phyloP scores from a whole-genome alignment of 352 stramenopile genomes.

The Chrysophaeum taylorii region DNA sequence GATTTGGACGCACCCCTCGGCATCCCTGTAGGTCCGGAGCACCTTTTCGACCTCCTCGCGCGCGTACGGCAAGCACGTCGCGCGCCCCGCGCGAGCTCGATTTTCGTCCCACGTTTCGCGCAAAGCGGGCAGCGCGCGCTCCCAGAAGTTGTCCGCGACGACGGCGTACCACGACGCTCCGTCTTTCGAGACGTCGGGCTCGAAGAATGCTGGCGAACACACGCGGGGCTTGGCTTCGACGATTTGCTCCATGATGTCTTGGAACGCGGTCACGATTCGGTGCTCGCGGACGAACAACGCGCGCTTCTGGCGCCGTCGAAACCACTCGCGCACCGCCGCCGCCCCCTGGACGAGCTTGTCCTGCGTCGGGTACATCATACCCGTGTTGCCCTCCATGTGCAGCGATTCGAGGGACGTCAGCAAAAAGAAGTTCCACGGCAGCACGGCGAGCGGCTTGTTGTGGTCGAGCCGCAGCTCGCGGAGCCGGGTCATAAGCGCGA shows the following conservation, averaged over 20 bases:
- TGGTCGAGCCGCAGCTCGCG: constrained; percentile 32
- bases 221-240: background rate
- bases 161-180: constrained; percentile 28
- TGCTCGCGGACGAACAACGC: constrained; percentile 25
- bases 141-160: constrained; percentile 32
- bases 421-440: constrained; percentile 30
- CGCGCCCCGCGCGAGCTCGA: constrained; percentile 19
- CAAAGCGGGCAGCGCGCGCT: constrained; percentile 29
- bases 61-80: constrained; percentile 33
- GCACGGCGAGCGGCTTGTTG: constrained; percentile 23
- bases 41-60: constrained; percentile 32
- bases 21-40: constrained; percentile 34
- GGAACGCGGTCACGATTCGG: constrained; percentile 31
- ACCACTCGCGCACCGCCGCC: constrained; percentile 22
- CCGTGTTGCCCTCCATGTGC: constrained; percentile 35
- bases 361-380: constrained; percentile 29
- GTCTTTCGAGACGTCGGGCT: background rate
- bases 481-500: constrained; percentile 25
- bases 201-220: background rate
- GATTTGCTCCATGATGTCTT: constrained; percentile 33
- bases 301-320: constrained; percentile 32
- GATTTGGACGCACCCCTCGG: constrained; percentile 28
- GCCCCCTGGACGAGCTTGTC: constrained; percentile 28
- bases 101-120: constrained; percentile 30
- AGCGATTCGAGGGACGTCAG: constrained; percentile 27